phyloP scores from a whole-genome alignment of 2,329 filamentous ascomycete genomes.

The Sporothrix mexicana region DNA sequence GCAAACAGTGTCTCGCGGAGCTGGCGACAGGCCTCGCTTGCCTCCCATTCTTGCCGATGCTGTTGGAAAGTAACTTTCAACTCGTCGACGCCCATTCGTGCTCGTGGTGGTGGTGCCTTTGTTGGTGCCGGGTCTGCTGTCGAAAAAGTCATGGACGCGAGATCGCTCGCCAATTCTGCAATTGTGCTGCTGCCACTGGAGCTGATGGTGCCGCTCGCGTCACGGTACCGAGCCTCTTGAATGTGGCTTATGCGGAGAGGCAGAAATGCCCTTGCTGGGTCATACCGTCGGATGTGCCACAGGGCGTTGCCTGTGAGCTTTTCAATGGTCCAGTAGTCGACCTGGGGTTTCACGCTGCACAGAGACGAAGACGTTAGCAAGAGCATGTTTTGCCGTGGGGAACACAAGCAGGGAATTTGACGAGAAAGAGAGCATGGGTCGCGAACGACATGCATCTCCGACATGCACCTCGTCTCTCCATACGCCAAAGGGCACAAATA shows the following conservation, averaged over 20 bases:
- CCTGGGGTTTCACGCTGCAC: conserved; percentile 32
- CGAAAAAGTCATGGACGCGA: conserved; percentile 30
- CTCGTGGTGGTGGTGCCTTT: not conserved
- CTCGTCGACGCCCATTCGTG: conserved; percentile 25
- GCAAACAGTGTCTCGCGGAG: conserved; percentile 34
- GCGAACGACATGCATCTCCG: not conserved
- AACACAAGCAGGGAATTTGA: not conserved
- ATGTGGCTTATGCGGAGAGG: conserved; percentile 35
- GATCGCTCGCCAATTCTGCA: conserved; percentile 29
- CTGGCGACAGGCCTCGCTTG: conserved; percentile 32
- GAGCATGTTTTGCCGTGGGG: not conserved
- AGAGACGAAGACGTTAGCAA: not conserved
- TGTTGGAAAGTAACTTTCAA: conserved; percentile 19
- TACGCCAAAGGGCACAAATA: not conserved
- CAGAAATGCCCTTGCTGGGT: conserved; percentile 28
- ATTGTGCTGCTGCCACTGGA: conserved; percentile 19
- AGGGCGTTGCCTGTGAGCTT: conserved; percentile 35
- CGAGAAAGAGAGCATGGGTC: not conserved
- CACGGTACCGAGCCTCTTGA: conserved; percentile 34
- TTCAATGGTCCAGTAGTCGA: conserved; percentile 37
- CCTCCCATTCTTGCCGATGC: conserved; percentile 34
- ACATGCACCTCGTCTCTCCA: not conserved
- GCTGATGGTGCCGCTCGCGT: conserved; percentile 30
- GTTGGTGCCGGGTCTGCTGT: not conserved
- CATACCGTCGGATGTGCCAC: conserved; percentile 36